Evolutionary conservation across 306 rosid species (phyloP).

Genomic region (Quercus cerris): DNA sequence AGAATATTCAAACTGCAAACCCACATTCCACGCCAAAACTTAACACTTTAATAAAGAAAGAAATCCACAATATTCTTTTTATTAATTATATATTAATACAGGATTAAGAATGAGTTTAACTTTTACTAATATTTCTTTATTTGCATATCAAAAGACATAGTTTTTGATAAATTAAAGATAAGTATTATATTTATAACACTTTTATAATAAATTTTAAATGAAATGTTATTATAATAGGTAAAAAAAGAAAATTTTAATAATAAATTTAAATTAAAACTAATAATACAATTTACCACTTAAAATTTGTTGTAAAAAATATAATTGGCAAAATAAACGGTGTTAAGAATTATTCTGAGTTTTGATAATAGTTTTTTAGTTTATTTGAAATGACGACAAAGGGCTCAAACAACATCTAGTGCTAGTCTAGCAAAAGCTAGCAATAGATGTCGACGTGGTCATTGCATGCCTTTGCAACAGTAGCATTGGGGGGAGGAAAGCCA

Average conservation of each 20-base stretch:
- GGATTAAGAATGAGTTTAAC: too few species aligned
- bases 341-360: too few species aligned
- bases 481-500: conserved; percentile 17
- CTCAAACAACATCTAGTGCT: neutral
- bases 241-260: too few species aligned
- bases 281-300: rapidly evolving
- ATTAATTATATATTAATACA: too few species aligned
- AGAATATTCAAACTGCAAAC: neutral
- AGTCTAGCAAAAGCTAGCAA: neutral
- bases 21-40: neutral
- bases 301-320: rapidly evolving
- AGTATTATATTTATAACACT: too few species aligned
- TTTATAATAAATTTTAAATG: too few species aligned
- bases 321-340: too few species aligned
- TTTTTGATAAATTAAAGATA: too few species aligned
- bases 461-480: neutral
- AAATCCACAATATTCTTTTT: too few species aligned
- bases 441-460: conserved; percentile 1
- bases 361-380: neutral
- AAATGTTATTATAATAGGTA: rapidly evolving
- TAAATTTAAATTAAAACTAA: rapidly evolving
- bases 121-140: too few species aligned
- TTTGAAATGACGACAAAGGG: neutral
- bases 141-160: too few species aligned
- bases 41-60: neutral